A percentile compares a stretch with the other conserved stretches of the same genome.
Conservation (phyloP, 1,139 yeast genomes). For the Geotrichum phurueaensis region DNA sequence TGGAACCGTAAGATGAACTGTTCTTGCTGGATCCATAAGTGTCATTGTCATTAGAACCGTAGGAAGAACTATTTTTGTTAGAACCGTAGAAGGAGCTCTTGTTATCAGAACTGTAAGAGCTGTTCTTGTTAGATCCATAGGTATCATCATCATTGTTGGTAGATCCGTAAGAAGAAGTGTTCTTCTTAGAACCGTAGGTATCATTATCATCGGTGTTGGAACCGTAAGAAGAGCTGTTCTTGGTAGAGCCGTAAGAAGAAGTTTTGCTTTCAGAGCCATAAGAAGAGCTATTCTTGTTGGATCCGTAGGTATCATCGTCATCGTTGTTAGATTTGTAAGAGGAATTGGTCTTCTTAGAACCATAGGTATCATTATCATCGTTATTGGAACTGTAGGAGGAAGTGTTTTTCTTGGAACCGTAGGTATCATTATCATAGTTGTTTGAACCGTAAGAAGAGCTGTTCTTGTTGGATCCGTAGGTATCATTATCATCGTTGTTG, state of each 20-base stretch:
- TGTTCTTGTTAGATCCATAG: constrained; percentile 6
- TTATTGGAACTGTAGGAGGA: constrained; percentile 24
- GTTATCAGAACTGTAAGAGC: constrained; percentile 7
- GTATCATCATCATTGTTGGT: constrained; percentile 18
- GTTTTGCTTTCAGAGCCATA: too few relatives aligned
- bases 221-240: constrained; percentile 13
- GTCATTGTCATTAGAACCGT: too few relatives aligned
- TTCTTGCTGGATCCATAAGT: not conserved
- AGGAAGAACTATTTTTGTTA: constrained; percentile 5
- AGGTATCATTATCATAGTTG: constrained; percentile 14
- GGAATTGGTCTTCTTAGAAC: not conserved
- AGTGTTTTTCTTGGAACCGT: constrained; percentile 1
- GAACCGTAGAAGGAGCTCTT: constrained; percentile 30
- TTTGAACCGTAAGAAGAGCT: constrained; percentile 11
- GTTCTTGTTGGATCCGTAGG: constrained; percentile 18
- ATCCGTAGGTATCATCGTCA: constrained; percentile 14
- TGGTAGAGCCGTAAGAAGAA: constrained; percentile 31
- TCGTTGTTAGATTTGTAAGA: constrained; percentile 18
- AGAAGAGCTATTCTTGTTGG: constrained; percentile 3
- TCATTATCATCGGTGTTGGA: constrained; percentile 15
- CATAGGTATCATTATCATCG: constrained; percentile 18
- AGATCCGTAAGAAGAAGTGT: constrained; percentile 30
- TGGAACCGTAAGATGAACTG: constrained; percentile 17
- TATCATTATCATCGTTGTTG: constrained; percentile 3
- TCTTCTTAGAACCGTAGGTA: not conserved